Base-by-base conservation (phyloP, 225 moss, liverwort and hornwort species). In the Neckera pumila region DNA sequence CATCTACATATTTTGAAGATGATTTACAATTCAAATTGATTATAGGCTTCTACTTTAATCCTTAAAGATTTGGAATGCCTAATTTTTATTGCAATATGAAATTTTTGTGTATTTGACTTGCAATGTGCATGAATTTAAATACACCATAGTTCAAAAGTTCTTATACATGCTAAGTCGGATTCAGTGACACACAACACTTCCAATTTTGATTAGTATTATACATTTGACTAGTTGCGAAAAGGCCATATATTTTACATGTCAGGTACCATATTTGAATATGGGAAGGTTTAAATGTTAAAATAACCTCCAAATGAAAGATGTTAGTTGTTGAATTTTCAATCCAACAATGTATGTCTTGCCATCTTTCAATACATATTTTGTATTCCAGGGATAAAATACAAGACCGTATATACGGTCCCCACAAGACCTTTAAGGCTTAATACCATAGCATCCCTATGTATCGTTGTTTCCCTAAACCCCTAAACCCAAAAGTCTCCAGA, bases 321-420 rank as follows among this genome's bases (percentile, higher is more conserved):
- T 6, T 15, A 10, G 3, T 23, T 25, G 4, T 36, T 1, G 0
- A 36, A 36, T 53, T 23, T 36, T 22, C 23, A 76, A 76, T 76
- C 2, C 14, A 36, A 6, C 0, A 0, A 34, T 54, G 6, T 53
- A 36, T 53, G 6, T 5, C 23, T 53, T 76, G 14, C 76, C 3
- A 34, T 34, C 27, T 30, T 73, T 30, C 18, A 45, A 1, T 45
- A 73, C 3, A 30, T 18, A 53, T 6, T 76, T 76, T 1, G 1
- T 20, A 12, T 53, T 34, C 14, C 3, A 76, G 0, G 4, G 34
- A 3, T 21, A 36, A 34, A 53, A 76, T 9, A 21, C 7, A 22
- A 1, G 5, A 1, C 1, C 12, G 0, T 34, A 53, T 1, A 19
- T 34, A 14, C 0, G 0, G 3, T 13, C 22, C 2, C 5, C 21